These are phyloP conservation scores for Pachysolen tannophilus DNA, from an alignment of 805 yeast species.

Conservation along the genomic window DNA sequence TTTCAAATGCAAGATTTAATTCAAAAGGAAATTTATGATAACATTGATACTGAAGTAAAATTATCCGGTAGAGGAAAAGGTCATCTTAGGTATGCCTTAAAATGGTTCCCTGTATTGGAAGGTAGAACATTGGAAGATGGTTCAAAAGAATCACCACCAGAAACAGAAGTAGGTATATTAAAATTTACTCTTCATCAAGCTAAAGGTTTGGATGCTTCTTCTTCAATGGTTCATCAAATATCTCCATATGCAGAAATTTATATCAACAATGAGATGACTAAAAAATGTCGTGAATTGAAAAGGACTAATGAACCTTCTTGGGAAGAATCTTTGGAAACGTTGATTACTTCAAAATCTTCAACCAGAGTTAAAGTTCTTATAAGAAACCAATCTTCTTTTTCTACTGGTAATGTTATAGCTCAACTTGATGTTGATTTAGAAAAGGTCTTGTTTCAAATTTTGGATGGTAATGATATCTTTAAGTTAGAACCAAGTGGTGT, in stretches of 20 bases:
- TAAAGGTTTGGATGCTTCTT: constrained; percentile 42
- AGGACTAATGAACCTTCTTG: constrained; percentile 69
- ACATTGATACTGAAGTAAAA: constrained; percentile 33
- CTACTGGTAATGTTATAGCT: constrained; percentile 41
- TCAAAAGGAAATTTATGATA: constrained; percentile 41
- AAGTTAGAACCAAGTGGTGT: constrained; percentile 45
- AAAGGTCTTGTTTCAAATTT: constrained; percentile 42
- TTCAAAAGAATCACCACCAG: constrained; percentile 38
- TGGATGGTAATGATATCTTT: constrained; percentile 42
- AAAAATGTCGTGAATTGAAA: constrained; percentile 52
- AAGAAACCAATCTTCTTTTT: constrained; percentile 49
- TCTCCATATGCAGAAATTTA: constrained; percentile 66
- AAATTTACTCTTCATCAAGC: constrained; percentile 58
- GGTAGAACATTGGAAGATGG: constrained; percentile 41
- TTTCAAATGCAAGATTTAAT: constrained; percentile 53
- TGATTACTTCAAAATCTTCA: constrained; percentile 52
- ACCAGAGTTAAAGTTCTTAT: constrained; percentile 49
- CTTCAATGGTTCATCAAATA: constrained; percentile 42
- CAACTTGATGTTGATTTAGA: constrained; percentile 43
- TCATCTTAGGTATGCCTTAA: constrained; percentile 45
- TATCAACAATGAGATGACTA: constrained; percentile 47
- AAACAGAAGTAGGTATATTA: constrained; percentile 68
- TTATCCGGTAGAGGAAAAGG: constrained; percentile 53
- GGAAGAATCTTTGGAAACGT: constrained; percentile 53
- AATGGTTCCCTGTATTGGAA: constrained; percentile 40